Evolutionary conservation across 129 eudicot species (phyloP).

Genomic region (Centaurea solstitialis): DNA sequence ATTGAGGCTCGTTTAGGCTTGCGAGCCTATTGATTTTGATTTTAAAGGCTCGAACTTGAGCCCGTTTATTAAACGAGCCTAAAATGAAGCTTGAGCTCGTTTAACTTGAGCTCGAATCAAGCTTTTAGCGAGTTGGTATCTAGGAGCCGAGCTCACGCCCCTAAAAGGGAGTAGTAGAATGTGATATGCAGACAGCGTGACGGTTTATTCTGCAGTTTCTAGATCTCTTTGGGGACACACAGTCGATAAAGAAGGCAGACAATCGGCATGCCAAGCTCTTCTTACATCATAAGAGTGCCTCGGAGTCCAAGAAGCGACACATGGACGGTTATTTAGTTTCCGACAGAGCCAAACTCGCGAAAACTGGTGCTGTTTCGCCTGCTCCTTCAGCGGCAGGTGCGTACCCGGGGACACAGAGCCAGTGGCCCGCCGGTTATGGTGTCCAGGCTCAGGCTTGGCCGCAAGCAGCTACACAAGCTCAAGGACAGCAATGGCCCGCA

Average conservation of each 20-base stretch:
- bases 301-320: constrained; percentile 80
- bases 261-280: constrained; percentile 79
- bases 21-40: too few species aligned
- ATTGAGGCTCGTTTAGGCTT: too few species aligned
- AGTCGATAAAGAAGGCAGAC: constrained; percentile 76
- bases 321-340: constrained; percentile 72
- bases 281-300: constrained; percentile 59
- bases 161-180: background rate
- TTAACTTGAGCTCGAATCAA: too few species aligned
- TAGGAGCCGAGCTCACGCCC: too few species aligned
- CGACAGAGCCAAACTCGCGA: constrained; percentile 83
- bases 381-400: constrained; percentile 64
- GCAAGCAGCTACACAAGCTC: constrained; percentile 73
- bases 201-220: constrained; percentile 63
- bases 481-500: constrained; percentile 81
- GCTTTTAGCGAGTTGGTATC: too few species aligned
- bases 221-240: constrained; percentile 81
- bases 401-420: constrained; percentile 69
- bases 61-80: too few species aligned
- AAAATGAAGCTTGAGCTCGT: too few species aligned
- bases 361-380: constrained; percentile 53
- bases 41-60: too few species aligned
- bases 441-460: constrained; percentile 88
- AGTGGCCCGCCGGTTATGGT: constrained; percentile 89
- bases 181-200: constrained; percentile 7